Percentiles rank a stretch among this genome's conserved stretches.
These are phyloP conservation scores for Fraxinus excelsior DNA, from an alignment of 257 asterid species.

Conservation along the genomic window DNA sequence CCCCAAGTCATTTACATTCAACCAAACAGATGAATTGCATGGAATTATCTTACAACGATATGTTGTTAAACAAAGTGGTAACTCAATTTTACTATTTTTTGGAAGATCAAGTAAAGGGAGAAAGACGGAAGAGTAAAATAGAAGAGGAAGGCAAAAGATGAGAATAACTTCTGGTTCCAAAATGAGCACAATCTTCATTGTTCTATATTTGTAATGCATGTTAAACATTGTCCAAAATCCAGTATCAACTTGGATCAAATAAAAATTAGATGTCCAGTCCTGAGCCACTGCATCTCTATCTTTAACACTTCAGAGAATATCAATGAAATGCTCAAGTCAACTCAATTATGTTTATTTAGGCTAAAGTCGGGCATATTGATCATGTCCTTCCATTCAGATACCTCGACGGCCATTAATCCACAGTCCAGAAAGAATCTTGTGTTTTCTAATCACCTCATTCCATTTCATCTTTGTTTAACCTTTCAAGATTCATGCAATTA, in stretches of 20 bases:
- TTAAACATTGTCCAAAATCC: not conserved
- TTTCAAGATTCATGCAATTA: not conserved
- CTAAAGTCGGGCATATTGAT: not conserved
- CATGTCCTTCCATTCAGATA: not conserved
- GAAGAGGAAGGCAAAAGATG: not conserved
- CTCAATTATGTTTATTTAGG: not conserved
- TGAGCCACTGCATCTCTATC: not conserved
- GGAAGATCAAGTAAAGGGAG: not conserved
- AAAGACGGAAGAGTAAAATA: not conserved
- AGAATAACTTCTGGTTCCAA: not conserved
- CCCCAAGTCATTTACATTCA: not conserved
- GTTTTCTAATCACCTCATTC: not conserved
- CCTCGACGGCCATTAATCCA: not conserved
- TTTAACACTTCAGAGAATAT: not conserved
- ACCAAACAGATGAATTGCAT: not conserved
- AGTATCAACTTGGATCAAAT: not conserved
- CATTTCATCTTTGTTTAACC: not conserved
- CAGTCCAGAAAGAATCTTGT: not conserved
- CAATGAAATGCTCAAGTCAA: not conserved
- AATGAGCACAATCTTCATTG: not conserved
- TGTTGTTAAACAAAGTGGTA: not conserved
- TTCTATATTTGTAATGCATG: not conserved
- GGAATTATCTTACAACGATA: not conserved
- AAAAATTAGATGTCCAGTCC: not conserved
- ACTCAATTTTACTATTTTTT: not conserved